phyloP scores from a whole-genome alignment of 1,284 basidiomycete species.

The Apiotrichum veenhuisii region DNA sequence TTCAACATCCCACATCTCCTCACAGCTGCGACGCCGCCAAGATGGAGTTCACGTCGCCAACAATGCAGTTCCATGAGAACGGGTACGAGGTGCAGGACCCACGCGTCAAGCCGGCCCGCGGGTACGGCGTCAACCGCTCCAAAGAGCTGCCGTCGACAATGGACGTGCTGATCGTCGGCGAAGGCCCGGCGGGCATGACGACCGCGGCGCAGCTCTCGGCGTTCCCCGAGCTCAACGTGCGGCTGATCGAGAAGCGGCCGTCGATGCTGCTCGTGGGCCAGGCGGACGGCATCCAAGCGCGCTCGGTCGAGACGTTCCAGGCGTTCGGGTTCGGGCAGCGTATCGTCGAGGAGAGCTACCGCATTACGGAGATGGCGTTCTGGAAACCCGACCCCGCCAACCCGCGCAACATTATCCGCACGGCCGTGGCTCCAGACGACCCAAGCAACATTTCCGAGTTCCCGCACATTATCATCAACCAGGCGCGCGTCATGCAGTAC shows the following conservation, averaged over 20 bases:
- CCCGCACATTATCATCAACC: slow-evolving; percentile 10
- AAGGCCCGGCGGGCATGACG: slow-evolving; percentile 10
- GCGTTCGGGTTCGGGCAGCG: slow-evolving; percentile 11
- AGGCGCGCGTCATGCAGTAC: slow-evolving; percentile 14
- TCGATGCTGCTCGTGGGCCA: slow-evolving; percentile 7
- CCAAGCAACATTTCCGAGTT: slow-evolving; percentile 6
- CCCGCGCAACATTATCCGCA: slow-evolving; percentile 9
- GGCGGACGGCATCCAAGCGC: slow-evolving; percentile 12
- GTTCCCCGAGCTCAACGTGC: slow-evolving; percentile 8
- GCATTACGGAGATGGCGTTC: slow-evolving; percentile 10
- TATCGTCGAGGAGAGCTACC: slow-evolving; percentile 7
- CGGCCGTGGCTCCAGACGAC: slow-evolving; percentile 5
- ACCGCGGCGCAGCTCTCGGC: slow-evolving; percentile 5
- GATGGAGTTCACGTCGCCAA: slow-evolving; percentile 5
- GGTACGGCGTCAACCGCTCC: slow-evolving; percentile 1
- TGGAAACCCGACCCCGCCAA: slow-evolving; percentile 9
- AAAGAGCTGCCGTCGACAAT: neutral
- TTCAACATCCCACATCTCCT: too few species aligned
- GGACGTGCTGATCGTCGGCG: slow-evolving; percentile 13
- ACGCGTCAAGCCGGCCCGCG: neutral
- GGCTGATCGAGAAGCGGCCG: slow-evolving; percentile 9
- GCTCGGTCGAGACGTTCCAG: slow-evolving; percentile 11
- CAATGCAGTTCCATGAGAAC: slow-evolving; percentile 10
- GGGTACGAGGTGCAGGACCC: slow-evolving; percentile 9
- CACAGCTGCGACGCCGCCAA: neutral